Base-by-base conservation (phyloP, 805 yeast genomes). In the Hanseniaspora thailandica region DNA sequence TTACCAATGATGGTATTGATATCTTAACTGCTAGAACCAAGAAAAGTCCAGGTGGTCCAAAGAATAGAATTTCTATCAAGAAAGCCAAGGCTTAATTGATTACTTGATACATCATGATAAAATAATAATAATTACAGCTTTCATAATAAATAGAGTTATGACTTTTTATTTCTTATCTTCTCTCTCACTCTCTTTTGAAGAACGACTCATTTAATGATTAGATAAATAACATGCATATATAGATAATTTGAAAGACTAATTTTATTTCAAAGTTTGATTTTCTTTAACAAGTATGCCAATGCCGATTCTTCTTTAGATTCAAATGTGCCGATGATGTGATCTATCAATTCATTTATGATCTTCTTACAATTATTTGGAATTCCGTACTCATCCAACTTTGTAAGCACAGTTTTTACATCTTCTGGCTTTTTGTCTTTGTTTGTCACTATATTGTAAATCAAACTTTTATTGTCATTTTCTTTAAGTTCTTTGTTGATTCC, bases 1-100 rank as follows among this genome's bases (percentile, higher is more conserved):
- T 93, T 38, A 93, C 98, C 7, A 97, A 89, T 64, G 82, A 80
- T 50, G 98, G 98, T 20, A 85, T 81, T 26, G 98, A 93, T 71
- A 82, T 90, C 15, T 75, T 93, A 60, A 83, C 95, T 23, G 94
- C 87, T 1, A 78, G 97, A 67, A 75, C 74, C 52, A 82, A 81
- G 58, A 72, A 73, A 58, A 82, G 94, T 35, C 97, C 97, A 4
- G 98, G 97, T 55, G 97, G 97, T 1, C 77, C 95, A 34, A 67
- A 81, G 53, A 69, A 76, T 40, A 76, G 90, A 71, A 70, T 71
- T 36, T 65, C 39, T 17, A 12, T 35, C 5, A 46, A 33, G 19
- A 43, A 43, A 31, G 25, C 45, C 22, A 41, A 41, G 12, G 45
- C 45, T n/a, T 41, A 41, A 41, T 8, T 6, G 10, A 13, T 20